Base-by-base conservation (phyloP, 495 filamentous ascomycete species). In the Aspergillus leporis region DNA sequence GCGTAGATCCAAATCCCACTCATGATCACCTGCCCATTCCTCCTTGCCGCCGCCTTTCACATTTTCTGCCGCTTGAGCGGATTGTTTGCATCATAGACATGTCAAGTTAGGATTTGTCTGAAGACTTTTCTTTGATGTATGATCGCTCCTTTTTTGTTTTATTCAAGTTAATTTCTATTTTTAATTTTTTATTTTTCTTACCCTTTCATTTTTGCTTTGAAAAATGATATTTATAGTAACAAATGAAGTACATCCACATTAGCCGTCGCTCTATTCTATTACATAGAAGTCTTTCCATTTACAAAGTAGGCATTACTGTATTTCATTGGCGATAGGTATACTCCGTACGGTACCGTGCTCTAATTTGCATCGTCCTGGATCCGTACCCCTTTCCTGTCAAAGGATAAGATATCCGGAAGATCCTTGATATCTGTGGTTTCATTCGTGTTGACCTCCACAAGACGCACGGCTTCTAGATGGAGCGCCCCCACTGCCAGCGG, bases 341-440 rank as follows among this genome's bases (percentile, higher is more conserved):
- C n/a, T n/a, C n/a, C n/a, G n/a, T n/a, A n/a, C n/a, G n/a, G n/a
- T n/a, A 45, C 23, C 22, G 12, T 34, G 21, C 25, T 28, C 28
- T 46, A 47, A 32, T 30, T 31, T 12, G 16, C 34, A 43, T 41
- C 32, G 31, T 41, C 12, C 50, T 13, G n/a, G 16, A 16, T 10
- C 23, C 53, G 22, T 58, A 52, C 14, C 12, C 64, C 60, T 31
- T 70, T 69, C 55, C 68, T 67, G 46, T 75, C 73, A 52, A 78
- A 66, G 8, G 85, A 85, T 48, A 92, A 65, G 59, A 94, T 85
- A 62, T 85, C 85, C 5, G 92, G 92, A 40, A 97, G 69, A 64
- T 96, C 88, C 61, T 84, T 78, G 53, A 97, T 85, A 76, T 96
- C 91, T 16, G 90, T 85, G 68, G 86, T 85, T 73, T 95, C 90